phyloP scores from a whole-genome alignment of 208 protist genomes.

The Leishmania arabica region DNA sequence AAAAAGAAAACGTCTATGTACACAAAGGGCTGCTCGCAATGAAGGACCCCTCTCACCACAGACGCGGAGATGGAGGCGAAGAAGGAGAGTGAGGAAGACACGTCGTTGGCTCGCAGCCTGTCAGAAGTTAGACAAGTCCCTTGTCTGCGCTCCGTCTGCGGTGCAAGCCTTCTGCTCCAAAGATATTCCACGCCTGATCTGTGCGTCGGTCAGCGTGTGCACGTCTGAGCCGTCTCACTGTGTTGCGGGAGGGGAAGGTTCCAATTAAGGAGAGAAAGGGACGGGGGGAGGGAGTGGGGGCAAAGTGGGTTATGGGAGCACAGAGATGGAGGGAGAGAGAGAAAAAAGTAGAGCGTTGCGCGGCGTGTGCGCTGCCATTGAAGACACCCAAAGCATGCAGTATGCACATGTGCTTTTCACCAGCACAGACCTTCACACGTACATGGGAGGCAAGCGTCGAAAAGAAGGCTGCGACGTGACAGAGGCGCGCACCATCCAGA shows the following conservation, averaged over 20 bases:
- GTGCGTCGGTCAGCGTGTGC: neutral
- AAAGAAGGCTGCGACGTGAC: neutral
- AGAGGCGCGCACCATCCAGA: neutral
- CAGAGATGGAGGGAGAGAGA: neutral
- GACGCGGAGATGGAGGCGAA: neutral
- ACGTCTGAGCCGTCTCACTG: slow-evolving; percentile 4
- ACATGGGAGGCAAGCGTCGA: neutral
- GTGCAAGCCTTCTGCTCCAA: neutral
- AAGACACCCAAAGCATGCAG: neutral
- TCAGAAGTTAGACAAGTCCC: neutral
- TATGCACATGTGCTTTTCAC: too few species aligned
- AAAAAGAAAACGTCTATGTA: slow-evolving; percentile 10
- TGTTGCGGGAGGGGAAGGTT: neutral
- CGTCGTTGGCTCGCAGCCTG: neutral
- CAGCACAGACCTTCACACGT: neutral
- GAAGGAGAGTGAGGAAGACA: neutral
- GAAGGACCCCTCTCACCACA: neutral
- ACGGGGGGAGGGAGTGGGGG: neutral
- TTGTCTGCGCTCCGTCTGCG: neutral
- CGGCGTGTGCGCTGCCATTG: neutral
- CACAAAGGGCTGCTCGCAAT: neutral
- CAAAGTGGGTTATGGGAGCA: neutral
- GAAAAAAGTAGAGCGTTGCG: neutral
- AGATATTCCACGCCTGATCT: neutral
- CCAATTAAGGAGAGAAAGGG: neutral